Evolutionary conservation across 805 yeast genomes (phyloP), one percentile per base, ranked within the genome.

Genomic region (Candida ortonii): DNA sequence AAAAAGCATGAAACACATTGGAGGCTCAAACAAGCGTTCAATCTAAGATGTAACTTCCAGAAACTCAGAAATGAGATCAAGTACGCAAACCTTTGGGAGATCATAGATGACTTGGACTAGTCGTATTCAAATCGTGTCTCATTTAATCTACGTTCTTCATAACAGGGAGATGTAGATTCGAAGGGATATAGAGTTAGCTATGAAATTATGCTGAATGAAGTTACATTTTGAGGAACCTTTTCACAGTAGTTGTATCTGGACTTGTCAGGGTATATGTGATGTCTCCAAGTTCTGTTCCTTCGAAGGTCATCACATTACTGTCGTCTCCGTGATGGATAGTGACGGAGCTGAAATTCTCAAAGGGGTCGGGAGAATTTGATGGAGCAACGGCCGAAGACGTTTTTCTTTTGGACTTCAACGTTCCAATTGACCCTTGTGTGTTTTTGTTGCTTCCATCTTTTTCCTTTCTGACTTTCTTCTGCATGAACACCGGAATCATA

Each of bases 271-370:
- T 71, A 44, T 77, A 77, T 1, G 75, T 68, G n/a, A 77, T 73
- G 46, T 74, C 74, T 8, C 80, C 73, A 32, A 73, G 50, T 30
- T 69, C 74, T 2, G 59, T 55, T 17, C 64, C 67, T 23, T 57
- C 76, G 45, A 74, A 78, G 4, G 69, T 57, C 55, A 72, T 64
- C 4, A 71, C 62, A 27, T 72, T 66, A 19, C 65, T 70, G 29
- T 63, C 69, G 26, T 66, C 68, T 28, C 78, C 86, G 55, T 86
- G 88, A 49, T 84, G 84, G 49, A 88, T 67, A 6, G 95, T 86
- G 57, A 88, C 84, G 0, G 96, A 87, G 53, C 80, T 84, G 62
- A 88, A 88, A 52, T 78, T 77, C 32, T 78, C 83, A 58, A 88
- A 88, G 2, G 96, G 96, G 59, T 88, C 96, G 17, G 52, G 55